Percentiles rank a stretch among this genome's conserved stretches.
Evolutionary conservation across 805 yeast species (phyloP).

Genomic region (Candida nonsorbophila): DNA sequence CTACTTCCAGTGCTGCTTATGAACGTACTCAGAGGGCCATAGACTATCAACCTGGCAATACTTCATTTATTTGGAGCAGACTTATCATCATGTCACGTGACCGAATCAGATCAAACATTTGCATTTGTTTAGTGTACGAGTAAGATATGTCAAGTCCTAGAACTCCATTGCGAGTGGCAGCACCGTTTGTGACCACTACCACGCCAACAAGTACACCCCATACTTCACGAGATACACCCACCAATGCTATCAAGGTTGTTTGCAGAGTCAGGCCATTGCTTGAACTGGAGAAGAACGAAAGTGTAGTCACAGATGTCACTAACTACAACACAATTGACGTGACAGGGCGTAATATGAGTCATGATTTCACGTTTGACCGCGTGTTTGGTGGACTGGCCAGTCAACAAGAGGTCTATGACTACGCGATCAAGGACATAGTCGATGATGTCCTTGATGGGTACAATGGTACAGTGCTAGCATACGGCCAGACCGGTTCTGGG

Average conservation of each 20-base stretch:
- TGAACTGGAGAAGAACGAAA: constrained; percentile 20
- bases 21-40: too few relatives aligned
- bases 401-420: constrained; percentile 57
- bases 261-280: constrained; percentile 67
- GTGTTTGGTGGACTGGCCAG: constrained; percentile 48
- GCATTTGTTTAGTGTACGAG: too few relatives aligned
- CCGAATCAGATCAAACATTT: too few relatives aligned
- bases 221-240: too few relatives aligned
- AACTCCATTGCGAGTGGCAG: too few relatives aligned
- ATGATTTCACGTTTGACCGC: constrained; percentile 55
- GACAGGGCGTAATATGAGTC: constrained; percentile 20
- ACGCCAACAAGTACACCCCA: too few relatives aligned
- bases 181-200: too few relatives aligned
- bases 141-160: too few relatives aligned
- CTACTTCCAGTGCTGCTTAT: too few relatives aligned
- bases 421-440: constrained; percentile 56
- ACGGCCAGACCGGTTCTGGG: constrained; percentile 79
- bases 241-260: constrained; percentile 54
- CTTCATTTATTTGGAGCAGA: too few relatives aligned
- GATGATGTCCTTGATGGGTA: constrained; percentile 70
- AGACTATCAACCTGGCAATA: too few relatives aligned
- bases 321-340: constrained; percentile 20
- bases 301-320: constrained; percentile 11
- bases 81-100: too few relatives aligned
- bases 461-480: constrained; percentile 72